Evolutionary conservation across 345 rosid species (phyloP), one percentile per base, ranked within the genome.

Genomic region (Heritiera fomes): DNA sequence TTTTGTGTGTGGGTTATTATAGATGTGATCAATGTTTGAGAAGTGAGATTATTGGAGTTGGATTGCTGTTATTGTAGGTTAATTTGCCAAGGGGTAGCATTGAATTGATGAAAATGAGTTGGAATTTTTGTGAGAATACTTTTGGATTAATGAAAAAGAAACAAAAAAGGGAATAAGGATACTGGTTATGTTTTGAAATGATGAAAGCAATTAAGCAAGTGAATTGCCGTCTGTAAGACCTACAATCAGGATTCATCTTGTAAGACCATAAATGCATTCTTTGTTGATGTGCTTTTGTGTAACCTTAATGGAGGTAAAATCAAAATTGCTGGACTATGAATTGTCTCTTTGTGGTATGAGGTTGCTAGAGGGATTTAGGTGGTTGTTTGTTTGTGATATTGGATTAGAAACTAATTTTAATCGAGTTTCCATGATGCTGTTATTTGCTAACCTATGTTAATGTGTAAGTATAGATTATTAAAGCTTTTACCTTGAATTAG

Each of bases 221-320:
- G 10, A 70, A 53, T 34, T 72, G 47, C 47, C 17, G 75, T 72
- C 45, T 71, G 14, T 15, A 52, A 71, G 75, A 30, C 46, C 43
- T 28, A 23, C 7, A 30, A 30, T 14, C 23, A 14, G 20, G 59
- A 30, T 34, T 34, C 3, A 34, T 28, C 41, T 28, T 47, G 74
- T 70, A 13, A 28, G 74, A 47, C 41, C 20, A 1, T 47, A 11
- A 46, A 46, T 55, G 12, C 38, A 47, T 46, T 69, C 73, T 69
- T 69, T 2, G 38, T 14, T 70, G 5, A 32, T 9, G 14, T 32
- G 46, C 23, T 71, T 50, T 32, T 60, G 64, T 34, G 23, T 20
- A 23, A 32, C 15, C 46, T 71, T 50, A 32, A 71, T 50, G 28
- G 60, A 71, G 60, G 46, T 71, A 8, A 71, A 34, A 28, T 50